These are phyloP conservation scores for Rosa rugosa DNA, from an alignment of 306 rosid species.

Conservation along the genomic window DNA sequence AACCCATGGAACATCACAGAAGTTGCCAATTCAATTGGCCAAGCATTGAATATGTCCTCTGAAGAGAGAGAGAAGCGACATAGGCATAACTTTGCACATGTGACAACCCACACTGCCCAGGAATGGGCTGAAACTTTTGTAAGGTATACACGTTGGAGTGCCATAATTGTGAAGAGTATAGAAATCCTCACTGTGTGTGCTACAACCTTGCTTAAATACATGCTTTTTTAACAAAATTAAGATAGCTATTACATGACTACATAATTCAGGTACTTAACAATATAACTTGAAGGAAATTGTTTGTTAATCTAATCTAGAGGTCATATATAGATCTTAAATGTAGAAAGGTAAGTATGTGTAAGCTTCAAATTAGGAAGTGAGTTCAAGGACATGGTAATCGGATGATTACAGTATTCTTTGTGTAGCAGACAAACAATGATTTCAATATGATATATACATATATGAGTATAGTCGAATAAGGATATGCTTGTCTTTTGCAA, in stretches of 20 bases:
- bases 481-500: conserved; percentile 1
- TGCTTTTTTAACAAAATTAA: not conserved
- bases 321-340: not conserved
- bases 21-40: conserved; percentile 73
- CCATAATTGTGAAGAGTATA: not conserved
- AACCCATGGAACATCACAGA: conserved; percentile 95
- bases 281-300: not conserved
- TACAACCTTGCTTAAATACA: not conserved
- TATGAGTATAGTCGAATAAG: not conserved
- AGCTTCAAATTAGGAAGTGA: not conserved
- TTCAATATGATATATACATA: not conserved
- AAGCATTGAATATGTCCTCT: conserved; percentile 70
- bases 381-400: not conserved
- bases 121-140: conserved; percentile 99
- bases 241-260: not conserved
- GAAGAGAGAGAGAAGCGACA: conserved; percentile 84
- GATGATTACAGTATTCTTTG: not conserved
- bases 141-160: conserved; percentile 46
- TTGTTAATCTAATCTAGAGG: not conserved
- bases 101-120: conserved; percentile 88
- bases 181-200: not conserved
- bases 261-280: not conserved
- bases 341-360: not conserved
- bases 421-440: not conserved
- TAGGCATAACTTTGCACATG: conserved; percentile 72